Conservation (phyloP, 805 yeast genomes). For the Kregervanrija delftensis region DNA sequence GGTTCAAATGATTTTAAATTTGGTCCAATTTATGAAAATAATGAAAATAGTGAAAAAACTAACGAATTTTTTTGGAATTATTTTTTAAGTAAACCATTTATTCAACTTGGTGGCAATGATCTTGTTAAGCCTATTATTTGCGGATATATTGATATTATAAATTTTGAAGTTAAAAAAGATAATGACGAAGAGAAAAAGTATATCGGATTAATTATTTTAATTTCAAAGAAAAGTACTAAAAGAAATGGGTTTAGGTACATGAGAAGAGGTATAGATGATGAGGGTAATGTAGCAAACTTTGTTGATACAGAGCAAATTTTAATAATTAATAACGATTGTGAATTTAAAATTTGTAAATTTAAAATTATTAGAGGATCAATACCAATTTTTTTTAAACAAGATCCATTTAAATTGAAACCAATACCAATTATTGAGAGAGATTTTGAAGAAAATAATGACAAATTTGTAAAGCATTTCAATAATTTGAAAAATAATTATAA, state of each 20-base stretch:
- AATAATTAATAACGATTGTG: too few relatives aligned
- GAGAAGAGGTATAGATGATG: constrained; percentile 43
- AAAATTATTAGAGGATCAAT: constrained; percentile 49
- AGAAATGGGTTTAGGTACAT: background rate
- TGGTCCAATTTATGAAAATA: too few relatives aligned
- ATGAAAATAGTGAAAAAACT: too few relatives aligned
- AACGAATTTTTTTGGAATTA: too few relatives aligned
- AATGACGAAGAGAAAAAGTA: constrained; percentile 43
- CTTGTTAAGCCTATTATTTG: too few relatives aligned
- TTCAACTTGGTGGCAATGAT: too few relatives aligned
- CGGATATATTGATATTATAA: too few relatives aligned
- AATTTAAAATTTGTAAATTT: background rate
- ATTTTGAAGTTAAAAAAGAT: constrained; percentile 1
- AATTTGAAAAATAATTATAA: constrained; percentile 7
- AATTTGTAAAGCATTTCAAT: constrained; percentile 28
- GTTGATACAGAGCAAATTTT: constrained; percentile 37
- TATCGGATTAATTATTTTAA: constrained; percentile 31
- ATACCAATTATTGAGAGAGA: constrained; percentile 29
- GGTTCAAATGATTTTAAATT: too few relatives aligned
- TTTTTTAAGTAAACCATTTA: too few relatives aligned
- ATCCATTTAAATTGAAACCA: constrained; percentile 42
- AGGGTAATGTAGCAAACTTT: constrained; percentile 54
- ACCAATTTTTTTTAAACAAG: constrained; percentile 60
- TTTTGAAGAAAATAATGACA: constrained; percentile 19
- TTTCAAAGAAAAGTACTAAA: constrained; percentile 20